phyloP scores from a whole-genome alignment of 108 stramenopile genomes.

The Nitzschia sp. region DNA sequence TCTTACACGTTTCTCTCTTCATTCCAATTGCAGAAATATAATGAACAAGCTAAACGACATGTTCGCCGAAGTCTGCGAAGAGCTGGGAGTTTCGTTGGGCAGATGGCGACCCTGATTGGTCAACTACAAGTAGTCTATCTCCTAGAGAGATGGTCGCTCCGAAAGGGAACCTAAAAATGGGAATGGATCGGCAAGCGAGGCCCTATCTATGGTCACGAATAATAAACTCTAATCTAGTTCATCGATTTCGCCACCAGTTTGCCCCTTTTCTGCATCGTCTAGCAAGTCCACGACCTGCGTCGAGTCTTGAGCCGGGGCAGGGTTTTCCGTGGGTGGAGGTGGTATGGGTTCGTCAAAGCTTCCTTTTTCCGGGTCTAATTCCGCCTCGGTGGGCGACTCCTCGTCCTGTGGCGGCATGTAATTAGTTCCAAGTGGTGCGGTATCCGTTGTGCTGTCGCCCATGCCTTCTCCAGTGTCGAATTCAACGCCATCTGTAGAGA shows the following conservation, averaged over 20 bases:
- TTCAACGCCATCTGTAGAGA: slow-evolving; percentile 41
- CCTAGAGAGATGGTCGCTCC: too few relatives aligned
- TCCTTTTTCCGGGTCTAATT: slow-evolving; percentile 1
- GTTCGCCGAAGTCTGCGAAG: slow-evolving; percentile 33
- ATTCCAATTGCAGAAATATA: too few relatives aligned
- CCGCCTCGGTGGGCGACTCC: neutral
- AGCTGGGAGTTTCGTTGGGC: neutral
- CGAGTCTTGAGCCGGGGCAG: neutral
- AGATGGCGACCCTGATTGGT: slow-evolving; percentile 1
- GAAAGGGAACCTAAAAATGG: too few relatives aligned
- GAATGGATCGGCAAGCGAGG: neutral
- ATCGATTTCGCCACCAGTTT: neutral
- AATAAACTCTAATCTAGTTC: slow-evolving; percentile 20
- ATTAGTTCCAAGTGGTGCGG: slow-evolving; percentile 10
- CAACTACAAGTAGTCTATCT: too few relatives aligned
- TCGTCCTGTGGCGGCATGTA: slow-evolving; percentile 10
- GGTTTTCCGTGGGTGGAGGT: slow-evolving; percentile 1
- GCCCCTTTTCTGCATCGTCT: slow-evolving; percentile 21
- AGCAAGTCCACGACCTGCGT: slow-evolving; percentile 15
- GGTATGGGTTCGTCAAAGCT: neutral
- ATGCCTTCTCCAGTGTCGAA: slow-evolving; percentile 28
- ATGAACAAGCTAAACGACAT: slow-evolving; percentile 29
- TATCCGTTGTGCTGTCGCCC: neutral
- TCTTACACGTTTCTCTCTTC: neutral
- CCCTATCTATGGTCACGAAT: too few relatives aligned